Evolutionary conservation across 208 protist species (phyloP), one percentile per base, ranked within the genome.

Genomic region (Angomonas desouzai): DNA sequence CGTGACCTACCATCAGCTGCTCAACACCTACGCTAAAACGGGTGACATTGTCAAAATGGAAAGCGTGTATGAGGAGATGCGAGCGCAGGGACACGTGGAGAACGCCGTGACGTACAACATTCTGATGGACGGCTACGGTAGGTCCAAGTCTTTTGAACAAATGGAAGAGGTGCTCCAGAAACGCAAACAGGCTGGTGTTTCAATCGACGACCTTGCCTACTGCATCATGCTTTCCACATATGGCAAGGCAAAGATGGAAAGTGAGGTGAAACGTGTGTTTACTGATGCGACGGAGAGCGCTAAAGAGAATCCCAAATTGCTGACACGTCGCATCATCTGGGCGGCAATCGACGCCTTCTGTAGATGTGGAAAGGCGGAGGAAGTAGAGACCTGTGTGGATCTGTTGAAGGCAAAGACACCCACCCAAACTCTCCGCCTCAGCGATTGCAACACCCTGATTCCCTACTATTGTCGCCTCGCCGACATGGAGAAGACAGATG

Each of bases 81-180:
- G 79, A 7, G 62, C 69, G 10, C 74, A 89, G 27, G 88, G 88
- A 25, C 81, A 87, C 70, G 66, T 60, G 1, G 76, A 89, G 13
- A 94, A 89, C 64, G 84, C 78, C 36, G 88, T 94, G 13, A 94
- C 88, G 9, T 91, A 85, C 62, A 94, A 94, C 76, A 94, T 94
- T 55, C 67, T 94, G 4, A 79, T 81, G 51, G 88, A 94, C 61
- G 88, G 88, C 55, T 89, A 92, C 66, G 88, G 88, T 7, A 66
- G 88, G 0, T 67, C 88, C 1, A 84, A 85, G 51, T 70, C 70
- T 1, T 88, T 83, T 62, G 85, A 92, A 67, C 83, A 86, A 62
- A 67, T 94, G 69, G 79, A 89, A 49, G 88, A 90, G 57, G 55
- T 91, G 25, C 66, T 88, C 4, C 60, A 82, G 48, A 74, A 78